A percentile compares a stretch with the other conserved stretches of the same genome.
These are phyloP conservation scores for Rhododendron mucronatum DNA, from an alignment of 148 eudicot genomes.

Conservation along the genomic window DNA sequence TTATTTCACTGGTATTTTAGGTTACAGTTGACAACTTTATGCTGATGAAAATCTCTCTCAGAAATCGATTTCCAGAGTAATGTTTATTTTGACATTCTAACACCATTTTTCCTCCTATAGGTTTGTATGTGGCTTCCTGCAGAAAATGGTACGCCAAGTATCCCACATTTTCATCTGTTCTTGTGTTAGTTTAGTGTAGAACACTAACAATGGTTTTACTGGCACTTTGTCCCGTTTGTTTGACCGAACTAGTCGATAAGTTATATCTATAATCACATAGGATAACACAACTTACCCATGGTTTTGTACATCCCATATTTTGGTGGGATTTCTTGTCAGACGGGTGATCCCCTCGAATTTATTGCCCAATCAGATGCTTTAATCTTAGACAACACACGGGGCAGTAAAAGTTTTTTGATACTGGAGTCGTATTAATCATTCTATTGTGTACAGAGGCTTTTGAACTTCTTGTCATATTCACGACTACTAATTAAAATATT, in stretches of 20 bases:
- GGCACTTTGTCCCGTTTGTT: background rate
- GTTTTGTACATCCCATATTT: background rate
- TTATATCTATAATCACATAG: background rate
- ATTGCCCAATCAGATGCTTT: background rate
- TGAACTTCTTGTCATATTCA: background rate
- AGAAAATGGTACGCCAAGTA: constrained; percentile 57
- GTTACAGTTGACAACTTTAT: background rate
- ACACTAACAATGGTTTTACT: background rate
- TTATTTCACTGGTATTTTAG: background rate
- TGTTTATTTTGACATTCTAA: background rate
- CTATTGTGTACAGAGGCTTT: background rate
- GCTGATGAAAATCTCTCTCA: background rate
- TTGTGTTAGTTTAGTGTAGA: background rate
- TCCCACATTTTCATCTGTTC: background rate
- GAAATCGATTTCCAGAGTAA: background rate
- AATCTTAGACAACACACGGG: background rate
- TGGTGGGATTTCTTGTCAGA: background rate
- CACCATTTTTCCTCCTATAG: constrained; percentile 30
- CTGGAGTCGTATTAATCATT: background rate
- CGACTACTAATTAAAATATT: background rate
- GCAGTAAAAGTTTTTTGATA: background rate
- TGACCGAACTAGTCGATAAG: background rate
- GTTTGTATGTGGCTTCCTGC: constrained; percentile 69
- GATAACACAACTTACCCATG: background rate
- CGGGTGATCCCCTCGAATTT: background rate